Percentiles rank a stretch among this genome's conserved stretches.
phyloP scores from a whole-genome alignment of 371 early-diverging fungal genomes.

The Mortierella sp. region DNA sequence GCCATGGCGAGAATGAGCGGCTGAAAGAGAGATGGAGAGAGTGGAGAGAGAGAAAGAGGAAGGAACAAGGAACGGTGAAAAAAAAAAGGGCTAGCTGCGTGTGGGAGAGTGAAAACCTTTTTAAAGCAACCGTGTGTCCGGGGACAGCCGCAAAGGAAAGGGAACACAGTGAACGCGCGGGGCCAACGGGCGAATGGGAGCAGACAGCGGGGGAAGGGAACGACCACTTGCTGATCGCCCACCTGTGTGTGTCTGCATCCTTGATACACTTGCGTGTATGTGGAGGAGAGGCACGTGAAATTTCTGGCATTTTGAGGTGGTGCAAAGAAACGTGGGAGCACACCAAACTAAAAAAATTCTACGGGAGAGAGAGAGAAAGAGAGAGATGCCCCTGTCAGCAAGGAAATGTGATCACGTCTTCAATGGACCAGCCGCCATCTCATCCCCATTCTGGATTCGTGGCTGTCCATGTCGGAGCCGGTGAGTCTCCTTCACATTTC shows the following conservation, averaged over 20 bases:
- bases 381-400: neutral
- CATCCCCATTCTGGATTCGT: slow-evolving; percentile 50
- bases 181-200: slow-evolving; percentile 29
- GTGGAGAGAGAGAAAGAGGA: slow-evolving; percentile 5
- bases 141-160: neutral
- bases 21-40: slow-evolving; percentile 12
- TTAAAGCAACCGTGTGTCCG: no score
- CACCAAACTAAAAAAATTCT: neutral
- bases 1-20: no score
- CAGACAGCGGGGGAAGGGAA: slow-evolving; percentile 12
- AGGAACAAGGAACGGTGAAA: slow-evolving; percentile 2
- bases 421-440: neutral
- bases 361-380: neutral
- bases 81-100: neutral
- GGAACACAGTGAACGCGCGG: neutral
- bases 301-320: neutral
- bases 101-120: no score
- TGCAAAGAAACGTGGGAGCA: neutral
- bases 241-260: neutral
- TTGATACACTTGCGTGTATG: neutral
- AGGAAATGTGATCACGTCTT: neutral
- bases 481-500: slow-evolving; percentile 25
- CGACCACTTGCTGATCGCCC: neutral
- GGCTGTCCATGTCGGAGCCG: slow-evolving; percentile 72
- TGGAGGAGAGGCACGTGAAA: neutral